Base-by-base conservation (phyloP, 768 basidiomycete genomes). In the Exsudoporus frostii region DNA sequence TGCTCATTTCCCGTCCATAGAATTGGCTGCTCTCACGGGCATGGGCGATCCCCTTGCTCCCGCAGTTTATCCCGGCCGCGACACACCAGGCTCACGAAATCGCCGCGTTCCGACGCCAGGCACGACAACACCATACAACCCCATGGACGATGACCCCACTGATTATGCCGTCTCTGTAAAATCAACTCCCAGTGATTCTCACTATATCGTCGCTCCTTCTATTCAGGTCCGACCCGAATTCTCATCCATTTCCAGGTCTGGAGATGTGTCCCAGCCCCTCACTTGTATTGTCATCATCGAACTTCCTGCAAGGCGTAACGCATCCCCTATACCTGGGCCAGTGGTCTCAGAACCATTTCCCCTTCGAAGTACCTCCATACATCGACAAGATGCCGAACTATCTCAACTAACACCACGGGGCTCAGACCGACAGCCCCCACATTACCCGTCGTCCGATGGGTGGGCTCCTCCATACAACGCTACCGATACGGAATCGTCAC, bases 181-280 rank as follows among this genome's bases (percentile, higher is more conserved):
- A 60, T 81, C 80, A 20, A 67, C 65, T 24, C 71, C 72, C 45
- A 69, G 66, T 49, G 78, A 84, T 51, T 67, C 79, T 22, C 77
- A 80, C 53, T 92, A 90, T 65, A 82, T 98, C 58, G 88, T 97
- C 65, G 85, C 93, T 1, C 97, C 97, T 7, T 85, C 88, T 24
- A 97, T 99, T 65, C 89, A 92, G 67, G 91, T 98, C 64, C 85
- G 93, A 40, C 85, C 96, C 7, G 97, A 99, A 72, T 95, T 92
- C 67, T 79, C 89, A 0, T 86, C 86, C 19, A 78, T 98, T 32
- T 81, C 88, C 11, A 81, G 92, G 50, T 82, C 82, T 39, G 76
- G 67, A 53, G 83, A 87, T 57, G 59, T 78, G 32, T 90, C 82
- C 60, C 92, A 96, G 69, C 88, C 91, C 1, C 74, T 98, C 57